A percentile compares a stretch with the other conserved stretches of the same genome.
Conservation (phyloP, 345 rosid species). For the Balakata baccata region DNA sequence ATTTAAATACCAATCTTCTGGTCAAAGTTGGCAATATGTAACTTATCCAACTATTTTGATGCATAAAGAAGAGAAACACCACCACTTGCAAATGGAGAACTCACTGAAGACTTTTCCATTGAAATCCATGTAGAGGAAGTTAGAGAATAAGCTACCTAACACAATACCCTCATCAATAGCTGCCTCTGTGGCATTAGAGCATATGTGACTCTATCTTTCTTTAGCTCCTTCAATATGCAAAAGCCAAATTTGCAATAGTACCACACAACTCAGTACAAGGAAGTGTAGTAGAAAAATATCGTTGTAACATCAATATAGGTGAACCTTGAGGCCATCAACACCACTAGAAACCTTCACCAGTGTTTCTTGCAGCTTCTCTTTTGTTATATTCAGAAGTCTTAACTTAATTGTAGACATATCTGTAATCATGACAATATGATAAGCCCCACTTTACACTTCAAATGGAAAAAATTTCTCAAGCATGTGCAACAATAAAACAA, state of each 20-base stretch:
- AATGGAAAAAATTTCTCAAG: not conserved
- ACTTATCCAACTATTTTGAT: conserved; percentile 75
- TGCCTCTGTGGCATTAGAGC: conserved; percentile 96
- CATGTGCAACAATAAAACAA: not conserved
- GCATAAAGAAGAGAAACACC: conserved; percentile 96
- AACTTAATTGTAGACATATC: conserved; percentile 73
- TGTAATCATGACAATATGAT: conserved; percentile 23
- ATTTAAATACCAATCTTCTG: conserved; percentile 95
- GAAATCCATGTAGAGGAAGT: not conserved
- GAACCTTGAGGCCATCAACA: conserved; percentile 92
- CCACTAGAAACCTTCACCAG: conserved; percentile 95
- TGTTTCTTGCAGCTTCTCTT: conserved; percentile 90
- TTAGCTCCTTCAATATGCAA: conserved; percentile 96
- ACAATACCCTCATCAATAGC: conserved; percentile 99
- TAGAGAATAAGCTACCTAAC: conserved; percentile 47
- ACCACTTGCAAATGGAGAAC: conserved; percentile 54
- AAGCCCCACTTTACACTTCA: not conserved
- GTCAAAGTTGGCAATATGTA: conserved; percentile 82
- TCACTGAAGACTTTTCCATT: too few species aligned
- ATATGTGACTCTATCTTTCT: conserved; percentile 93
- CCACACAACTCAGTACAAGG: not conserved
- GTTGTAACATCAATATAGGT: not conserved
- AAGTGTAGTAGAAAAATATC: not conserved
- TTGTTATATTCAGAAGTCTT: conserved; percentile 92
- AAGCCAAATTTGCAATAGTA: not conserved